phyloP scores from a whole-genome alignment of 1,284 basidiomycete genomes.

The Moesziomyces sp. region DNA sequence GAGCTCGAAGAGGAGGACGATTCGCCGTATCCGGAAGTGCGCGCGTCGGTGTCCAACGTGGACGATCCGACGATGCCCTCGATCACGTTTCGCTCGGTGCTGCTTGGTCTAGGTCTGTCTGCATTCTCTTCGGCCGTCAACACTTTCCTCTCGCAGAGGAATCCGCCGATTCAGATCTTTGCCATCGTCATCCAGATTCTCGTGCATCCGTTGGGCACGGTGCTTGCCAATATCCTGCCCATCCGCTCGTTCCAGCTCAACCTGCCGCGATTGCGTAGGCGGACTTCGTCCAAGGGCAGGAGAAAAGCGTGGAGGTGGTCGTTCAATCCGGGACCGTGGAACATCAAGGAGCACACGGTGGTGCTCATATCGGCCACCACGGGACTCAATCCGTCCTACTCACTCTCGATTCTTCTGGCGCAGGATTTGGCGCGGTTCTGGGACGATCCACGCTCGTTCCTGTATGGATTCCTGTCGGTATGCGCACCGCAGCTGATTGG shows the following conservation, averaged over 20 bases:
- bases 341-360: slow-evolving; percentile 63
- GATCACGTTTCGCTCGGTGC: slow-evolving; percentile 57
- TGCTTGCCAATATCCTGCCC: slow-evolving; percentile 51
- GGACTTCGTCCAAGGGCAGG: background rate
- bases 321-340: slow-evolving; percentile 63
- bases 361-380: slow-evolving; percentile 46
- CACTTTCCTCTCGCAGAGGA: slow-evolving; percentile 56
- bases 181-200: slow-evolving; percentile 54
- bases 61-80: slow-evolving; percentile 60
- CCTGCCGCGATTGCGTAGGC: slow-evolving; percentile 5
- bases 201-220: slow-evolving; percentile 51
- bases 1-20: slow-evolving; percentile 55
- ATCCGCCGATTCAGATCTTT: slow-evolving; percentile 55
- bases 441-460: slow-evolving; percentile 65
- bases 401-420: slow-evolving; percentile 74
- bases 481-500: slow-evolving; percentile 70
- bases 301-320: slow-evolving; percentile 14
- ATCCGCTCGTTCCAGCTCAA: slow-evolving; percentile 29
- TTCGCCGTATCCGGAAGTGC: slow-evolving; percentile 62
- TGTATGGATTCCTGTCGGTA: slow-evolving; percentile 68
- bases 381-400: slow-evolving; percentile 41
- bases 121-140: slow-evolving; percentile 57
- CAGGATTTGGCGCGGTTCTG: slow-evolving; percentile 67
- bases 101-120: slow-evolving; percentile 52
- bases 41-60: slow-evolving; percentile 60